Base-by-base conservation (phyloP, 495 filamentous ascomycete genomes). In the Lasiosphaeris hirsuta region DNA sequence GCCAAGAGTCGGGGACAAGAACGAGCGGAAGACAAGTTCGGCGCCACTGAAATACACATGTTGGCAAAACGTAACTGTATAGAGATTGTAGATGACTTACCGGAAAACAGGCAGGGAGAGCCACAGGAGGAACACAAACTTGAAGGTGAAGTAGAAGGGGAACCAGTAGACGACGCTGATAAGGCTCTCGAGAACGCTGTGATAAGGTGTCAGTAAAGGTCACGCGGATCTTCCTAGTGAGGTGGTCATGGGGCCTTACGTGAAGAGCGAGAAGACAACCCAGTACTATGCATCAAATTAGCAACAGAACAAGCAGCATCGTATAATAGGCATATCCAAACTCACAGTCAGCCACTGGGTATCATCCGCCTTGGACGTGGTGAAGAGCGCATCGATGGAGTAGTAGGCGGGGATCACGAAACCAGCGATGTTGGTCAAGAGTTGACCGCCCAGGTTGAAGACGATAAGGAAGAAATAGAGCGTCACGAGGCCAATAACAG, bases 101-200 rank as follows among this genome's bases (percentile, higher is more conserved):
- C 78, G 79, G 79, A 92, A 95, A 74, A 90, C 85, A 64, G 94
- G 94, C 59, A 99, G 90, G 62, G 92, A 86, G 76, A 97, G 90
- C 95, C 95, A 99, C 69, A 99, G 84, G 65, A 97, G 78, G 68
- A 97, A 84, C 68, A 91, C 82, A 70, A 99, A 96, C 81, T 99
- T 99, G 87, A 97, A 97, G 77, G 92, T 94, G 78, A 90, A 99
- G 86, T 99, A 99, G 84, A 99, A 99, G 67, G 94, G 94, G 81
- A 99, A 93, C 94, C 94, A 99, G 83, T 99, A 99, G 43, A 95
- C 89, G 57, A 95, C 92, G 74, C 81, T 94, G 69, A 99, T 78
- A 54, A 88, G 84, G 68, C 90, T 95, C 85, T 99, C 94, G 72
- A 97, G 63, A 34, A 97, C 90, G 54, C 82, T 85, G 60, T 8